Base-by-base conservation (phyloP, 208 protist species). In the Acanthamoeba healyi region DNA sequence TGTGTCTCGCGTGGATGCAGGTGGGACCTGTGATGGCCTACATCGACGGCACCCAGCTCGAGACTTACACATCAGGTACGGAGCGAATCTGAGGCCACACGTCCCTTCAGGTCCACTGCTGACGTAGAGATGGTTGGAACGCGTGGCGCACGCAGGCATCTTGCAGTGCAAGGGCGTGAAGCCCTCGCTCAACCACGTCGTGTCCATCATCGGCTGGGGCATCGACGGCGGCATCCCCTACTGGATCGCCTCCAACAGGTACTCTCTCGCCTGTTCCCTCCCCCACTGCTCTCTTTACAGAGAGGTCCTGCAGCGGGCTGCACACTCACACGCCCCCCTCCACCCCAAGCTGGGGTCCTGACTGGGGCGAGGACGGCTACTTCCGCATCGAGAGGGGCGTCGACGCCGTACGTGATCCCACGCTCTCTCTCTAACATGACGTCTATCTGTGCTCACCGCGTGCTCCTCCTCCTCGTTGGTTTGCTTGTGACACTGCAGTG, bases 121-220 rank as follows among this genome's bases (percentile, higher is more conserved):
- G n/a, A n/a, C n/a, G n/a, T n/a, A n/a, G n/a, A n/a, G n/a, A n/a
- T n/a, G n/a, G n/a, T n/a, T n/a, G n/a, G n/a, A n/a, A n/a, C n/a
- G n/a, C n/a, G n/a, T n/a, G n/a, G n/a, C n/a, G n/a, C n/a, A n/a
- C n/a, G n/a, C 34, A 74, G 65, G 65, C 65, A 44, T 74, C 40
- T 32, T 74, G 65, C 9, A 40, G 34, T 74, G 65, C 65, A 10
- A 10, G 7, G n/a, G 32, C 2, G 15, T 42, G 5, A 40, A 34
- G 34, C 94, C 89, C 49, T 63, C 91, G 61, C 65, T 96, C 36
- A 94, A 96, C 61, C 96, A 97, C 36, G 89, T 95, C 61, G 93
- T 98, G 15, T 93, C 88, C 14, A 49, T 98, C 72, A 87, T 95
- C 42, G 97, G 97, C 54, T 98, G 96, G 96, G 97, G 96, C 70